Percentiles rank a stretch among this genome's conserved stretches.
phyloP scores from a whole-genome alignment of 495 filamentous ascomycete genomes.

The Podospora pseudocomata region DNA sequence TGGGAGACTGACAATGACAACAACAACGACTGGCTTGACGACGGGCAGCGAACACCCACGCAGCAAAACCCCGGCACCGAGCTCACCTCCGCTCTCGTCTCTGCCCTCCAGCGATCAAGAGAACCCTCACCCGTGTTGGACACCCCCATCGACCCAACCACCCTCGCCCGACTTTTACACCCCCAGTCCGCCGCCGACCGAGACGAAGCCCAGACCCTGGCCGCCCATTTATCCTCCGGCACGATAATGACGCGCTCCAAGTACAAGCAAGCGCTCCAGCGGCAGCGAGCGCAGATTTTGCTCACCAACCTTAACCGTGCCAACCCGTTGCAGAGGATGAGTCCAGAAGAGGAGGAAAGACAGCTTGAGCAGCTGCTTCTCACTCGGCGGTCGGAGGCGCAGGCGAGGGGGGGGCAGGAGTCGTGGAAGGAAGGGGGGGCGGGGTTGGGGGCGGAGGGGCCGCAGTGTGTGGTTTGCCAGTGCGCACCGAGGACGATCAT shows the following conservation, averaged over 20 bases:
- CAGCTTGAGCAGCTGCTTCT: slow-evolving; percentile 82
- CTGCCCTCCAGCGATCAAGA: slow-evolving; percentile 34
- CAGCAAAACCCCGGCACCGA: slow-evolving; percentile 22
- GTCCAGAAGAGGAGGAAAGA: slow-evolving; percentile 69
- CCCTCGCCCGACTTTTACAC: slow-evolving; percentile 78
- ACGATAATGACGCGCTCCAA: slow-evolving; percentile 77
- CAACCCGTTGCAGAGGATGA: slow-evolving; percentile 31
- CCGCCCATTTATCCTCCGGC: slow-evolving; percentile 68
- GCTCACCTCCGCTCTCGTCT: slow-evolving; percentile 19
- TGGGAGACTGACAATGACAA: slow-evolving; percentile 51
- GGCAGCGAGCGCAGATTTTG: slow-evolving; percentile 63
- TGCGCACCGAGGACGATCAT: slow-evolving; percentile 81
- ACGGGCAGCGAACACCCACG: slow-evolving; percentile 77
- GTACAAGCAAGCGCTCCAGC: slow-evolving; percentile 62
- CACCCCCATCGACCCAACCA: slow-evolving; percentile 58
- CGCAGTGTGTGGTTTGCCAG: slow-evolving; percentile 92
- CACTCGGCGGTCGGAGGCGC: slow-evolving; percentile 43
- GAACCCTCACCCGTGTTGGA: slow-evolving; percentile 60
- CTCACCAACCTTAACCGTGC: slow-evolving; percentile 40
- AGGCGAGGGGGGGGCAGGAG: slow-evolving; percentile 12
- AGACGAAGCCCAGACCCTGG: slow-evolving; percentile 75
- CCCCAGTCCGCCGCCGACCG: slow-evolving; percentile 73
- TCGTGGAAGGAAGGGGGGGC: slow-evolving; percentile 66
- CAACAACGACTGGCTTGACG: slow-evolving; percentile 33
- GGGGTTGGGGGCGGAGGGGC: slow-evolving; percentile 69